These are phyloP conservation scores for Hanseniaspora gamundiae DNA, from an alignment of 1,139 yeast genomes.

Conservation along the genomic window DNA sequence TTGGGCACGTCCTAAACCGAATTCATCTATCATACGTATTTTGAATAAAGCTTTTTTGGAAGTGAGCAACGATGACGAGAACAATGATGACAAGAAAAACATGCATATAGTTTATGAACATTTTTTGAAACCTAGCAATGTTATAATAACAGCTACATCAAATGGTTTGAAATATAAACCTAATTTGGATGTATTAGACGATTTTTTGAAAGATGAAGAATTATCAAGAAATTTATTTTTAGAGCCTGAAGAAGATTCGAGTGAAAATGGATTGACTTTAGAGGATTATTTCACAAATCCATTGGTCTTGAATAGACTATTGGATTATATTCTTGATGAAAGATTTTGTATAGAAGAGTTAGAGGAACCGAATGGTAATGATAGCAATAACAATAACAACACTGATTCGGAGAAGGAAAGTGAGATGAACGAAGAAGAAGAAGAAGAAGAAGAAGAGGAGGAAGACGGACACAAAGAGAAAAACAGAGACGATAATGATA, in stretches of 20 bases:
- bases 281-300: constrained; percentile 51
- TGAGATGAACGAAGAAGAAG: constrained; percentile 12
- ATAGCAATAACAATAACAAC: constrained; percentile 15
- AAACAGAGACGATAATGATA: too few relatives aligned
- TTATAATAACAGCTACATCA: constrained; percentile 20
- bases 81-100: constrained; percentile 10
- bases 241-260: constrained; percentile 5
- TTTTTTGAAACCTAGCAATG: constrained; percentile 7
- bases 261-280: constrained; percentile 22
- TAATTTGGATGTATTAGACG: constrained; percentile 37
- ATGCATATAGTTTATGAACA: constrained; percentile 3
- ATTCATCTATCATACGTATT: constrained; percentile 61
- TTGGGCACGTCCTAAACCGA: constrained; percentile 84
- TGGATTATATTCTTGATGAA: constrained; percentile 17
- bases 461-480: constrained; percentile 4
- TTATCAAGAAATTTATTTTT: constrained; percentile 57
- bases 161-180: constrained; percentile 25
- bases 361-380: constrained; percentile 8
- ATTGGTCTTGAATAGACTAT: constrained; percentile 3
- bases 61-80: constrained; percentile 33
- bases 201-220: constrained; percentile 76
- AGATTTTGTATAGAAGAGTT: constrained; percentile 15
- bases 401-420: constrained; percentile 15
- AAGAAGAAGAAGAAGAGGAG: too few relatives aligned
- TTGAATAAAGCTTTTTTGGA: constrained; percentile 33